A percentile compares a stretch with the other conserved stretches of the same genome.
Conservation (phyloP, 208 protist genomes). For the Leishmania tarentolae region DNA sequence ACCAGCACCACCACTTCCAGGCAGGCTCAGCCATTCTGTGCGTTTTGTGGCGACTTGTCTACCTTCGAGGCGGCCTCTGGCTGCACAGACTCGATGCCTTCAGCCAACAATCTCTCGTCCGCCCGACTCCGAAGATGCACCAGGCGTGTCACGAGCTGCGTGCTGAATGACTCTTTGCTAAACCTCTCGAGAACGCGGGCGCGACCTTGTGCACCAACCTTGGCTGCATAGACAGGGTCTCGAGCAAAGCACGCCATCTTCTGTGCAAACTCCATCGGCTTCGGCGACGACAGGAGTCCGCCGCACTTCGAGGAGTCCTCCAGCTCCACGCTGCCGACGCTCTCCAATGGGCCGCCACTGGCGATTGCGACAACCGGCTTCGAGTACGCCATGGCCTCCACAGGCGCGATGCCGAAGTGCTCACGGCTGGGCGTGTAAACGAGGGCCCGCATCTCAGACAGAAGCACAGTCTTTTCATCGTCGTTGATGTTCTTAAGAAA, state of each 20-base stretch:
- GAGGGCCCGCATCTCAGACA: slow-evolving; percentile 74
- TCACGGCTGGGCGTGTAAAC: slow-evolving; percentile 95
- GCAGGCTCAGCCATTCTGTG: slow-evolving; percentile 6
- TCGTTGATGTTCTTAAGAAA: slow-evolving; percentile 89
- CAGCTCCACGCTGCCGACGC: slow-evolving; percentile 27
- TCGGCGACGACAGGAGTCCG: slow-evolving; percentile 61
- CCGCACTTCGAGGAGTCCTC: slow-evolving; percentile 38
- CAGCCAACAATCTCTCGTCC: slow-evolving; percentile 16
- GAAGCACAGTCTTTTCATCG: slow-evolving; percentile 59
- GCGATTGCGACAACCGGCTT: slow-evolving; percentile 92
- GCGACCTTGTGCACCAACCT: slow-evolving; percentile 49
- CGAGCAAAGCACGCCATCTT: slow-evolving; percentile 48
- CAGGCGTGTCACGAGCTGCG: slow-evolving; percentile 46
- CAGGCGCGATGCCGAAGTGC: slow-evolving; percentile 96
- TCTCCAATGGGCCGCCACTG: slow-evolving; percentile 94
- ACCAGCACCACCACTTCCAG: neutral
- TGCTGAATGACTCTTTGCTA: slow-evolving; percentile 56
- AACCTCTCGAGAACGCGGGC: slow-evolving; percentile 46
- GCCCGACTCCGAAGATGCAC: slow-evolving; percentile 4
- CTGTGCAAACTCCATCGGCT: slow-evolving; percentile 59
- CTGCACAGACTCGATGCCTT: slow-evolving; percentile 9
- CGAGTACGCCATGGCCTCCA: slow-evolving; percentile 82
- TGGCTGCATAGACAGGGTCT: slow-evolving; percentile 31
- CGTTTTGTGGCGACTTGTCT: neutral
- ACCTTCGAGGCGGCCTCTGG: slow-evolving; percentile 8